These are phyloP conservation scores for Myriosclerotinia scirpicola DNA, from an alignment of 2,329 filamentous ascomycete species.

Conservation along the genomic window DNA sequence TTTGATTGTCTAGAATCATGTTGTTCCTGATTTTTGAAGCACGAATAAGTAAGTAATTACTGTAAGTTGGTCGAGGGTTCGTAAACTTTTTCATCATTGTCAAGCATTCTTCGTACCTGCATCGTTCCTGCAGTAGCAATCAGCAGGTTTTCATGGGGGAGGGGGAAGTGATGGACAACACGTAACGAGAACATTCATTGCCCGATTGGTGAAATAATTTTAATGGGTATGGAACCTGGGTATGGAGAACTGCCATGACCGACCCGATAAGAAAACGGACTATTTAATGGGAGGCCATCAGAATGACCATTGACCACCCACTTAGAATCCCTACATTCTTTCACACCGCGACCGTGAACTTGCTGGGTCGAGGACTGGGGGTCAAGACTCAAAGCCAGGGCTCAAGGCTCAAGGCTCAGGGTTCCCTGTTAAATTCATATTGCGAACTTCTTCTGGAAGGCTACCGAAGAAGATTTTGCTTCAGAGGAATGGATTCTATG, in stretches of 20 bases:
- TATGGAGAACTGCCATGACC: slow-evolving; percentile 5
- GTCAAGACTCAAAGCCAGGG: background rate
- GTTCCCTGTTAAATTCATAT: slow-evolving; percentile 12
- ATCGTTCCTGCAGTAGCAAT: slow-evolving; percentile 37
- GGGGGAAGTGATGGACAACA: background rate
- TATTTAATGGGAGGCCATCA: slow-evolving; percentile 3
- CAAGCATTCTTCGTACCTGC: slow-evolving; percentile 33
- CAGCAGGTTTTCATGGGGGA: slow-evolving; percentile 5
- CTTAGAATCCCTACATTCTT: slow-evolving; percentile 20
- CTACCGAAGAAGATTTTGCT: slow-evolving; percentile 25
- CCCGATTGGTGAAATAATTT: slow-evolving; percentile 25
- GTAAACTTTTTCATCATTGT: slow-evolving; percentile 21
- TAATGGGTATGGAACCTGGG: slow-evolving; percentile 2
- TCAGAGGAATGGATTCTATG: background rate
- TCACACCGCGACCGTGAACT: slow-evolving; percentile 19
- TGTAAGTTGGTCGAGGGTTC: slow-evolving; percentile 3
- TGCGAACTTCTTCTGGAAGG: slow-evolving; percentile 33
- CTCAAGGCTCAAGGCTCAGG: background rate
- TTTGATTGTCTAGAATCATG: slow-evolving; percentile 7
- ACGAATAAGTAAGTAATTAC: slow-evolving; percentile 7
- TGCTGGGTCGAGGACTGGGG: background rate
- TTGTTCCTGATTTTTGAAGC: slow-evolving; percentile 16
- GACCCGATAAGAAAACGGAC: slow-evolving; percentile 19
- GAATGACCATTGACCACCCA: slow-evolving; percentile 12
- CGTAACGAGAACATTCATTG: slow-evolving; percentile 16